Evolutionary conservation across 2,329 filamentous ascomycete species (phyloP), one percentile per base, ranked within the genome.

Genomic region (Xylaria sp.): DNA sequence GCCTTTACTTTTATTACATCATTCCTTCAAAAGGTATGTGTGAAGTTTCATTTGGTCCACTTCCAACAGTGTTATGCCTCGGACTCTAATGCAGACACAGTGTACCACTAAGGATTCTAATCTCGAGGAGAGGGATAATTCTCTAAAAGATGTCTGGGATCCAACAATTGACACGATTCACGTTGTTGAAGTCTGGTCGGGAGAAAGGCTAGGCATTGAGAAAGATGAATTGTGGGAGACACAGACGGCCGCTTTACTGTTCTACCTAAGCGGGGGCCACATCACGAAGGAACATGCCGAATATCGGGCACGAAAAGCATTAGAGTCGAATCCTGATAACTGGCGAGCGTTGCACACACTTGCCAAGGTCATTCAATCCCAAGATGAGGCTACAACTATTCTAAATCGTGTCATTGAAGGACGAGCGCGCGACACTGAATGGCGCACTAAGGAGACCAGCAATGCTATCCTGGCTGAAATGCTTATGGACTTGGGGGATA

Each of bases 401-500:
- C 33, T 56, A 20, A 38, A 4, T 38, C 10, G 33, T 17, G 7
- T 56, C 53, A 56, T 56, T 20, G 53, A 56, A 23, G 17, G n/a
- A 23, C 28, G 28, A 36, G 7, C 33, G 11, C 2, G 17, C 17
- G 28, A 56, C 33, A 13, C 53, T 23, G 53, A 56, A 56, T 56
- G 53, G 53, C 53, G 17, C 53, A 15, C 9, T 10, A 33, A 56
- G 53, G 7, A 56, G 28, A 7, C 31, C 10, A 38, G 33, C 33
- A 56, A 56, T 6, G 11, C 11, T 20, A 56, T 56, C 15, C 38
- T 40, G 2, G 53, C 53, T 23, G 53, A 56, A 17, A 56, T 56
- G 53, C 53, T 56, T 38, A 56, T 56, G 13, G 28, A 38, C 33
- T 38, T 56, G 31, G 53, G 53, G 9, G 53, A 56, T 56, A 56